Evolutionary conservation across 2,329 filamentous ascomycete genomes (phyloP).

Genomic region (Shiraia bambusicola): DNA sequence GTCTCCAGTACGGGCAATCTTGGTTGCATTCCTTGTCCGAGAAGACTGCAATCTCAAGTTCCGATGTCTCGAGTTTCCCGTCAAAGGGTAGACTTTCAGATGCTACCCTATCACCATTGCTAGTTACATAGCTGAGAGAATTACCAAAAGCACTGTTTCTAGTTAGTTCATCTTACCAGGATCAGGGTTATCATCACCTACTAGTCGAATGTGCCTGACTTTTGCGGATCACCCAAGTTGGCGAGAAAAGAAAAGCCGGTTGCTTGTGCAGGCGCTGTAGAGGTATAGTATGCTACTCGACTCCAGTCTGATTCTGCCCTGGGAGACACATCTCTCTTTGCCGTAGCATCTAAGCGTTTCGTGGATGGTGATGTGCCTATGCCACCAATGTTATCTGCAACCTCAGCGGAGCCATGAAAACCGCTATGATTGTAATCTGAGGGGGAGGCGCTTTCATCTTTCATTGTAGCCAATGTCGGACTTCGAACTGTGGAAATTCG

Average conservation of each 20-base stretch:
- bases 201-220: conserved; percentile 58
- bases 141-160: conserved; percentile 53
- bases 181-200: conserved; percentile 17
- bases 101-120: conserved; percentile 51
- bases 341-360: not conserved
- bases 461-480: too few species aligned
- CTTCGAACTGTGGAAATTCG: conserved; percentile 6
- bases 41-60: conserved; percentile 39
- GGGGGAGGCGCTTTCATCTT: too few species aligned
- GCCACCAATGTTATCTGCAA: not conserved
- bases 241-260: conserved; percentile 62
- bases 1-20: conserved; percentile 52
- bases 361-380: not conserved
- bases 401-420: too few species aligned
- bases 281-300: conserved; percentile 53
- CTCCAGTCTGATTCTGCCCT: conserved; percentile 40
- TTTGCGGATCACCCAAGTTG: conserved; percentile 55
- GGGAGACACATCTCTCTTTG: not conserved
- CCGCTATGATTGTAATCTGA: too few species aligned
- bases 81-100: conserved; percentile 53
- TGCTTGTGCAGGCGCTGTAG: conserved; percentile 42
- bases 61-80: conserved; percentile 44
- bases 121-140: conserved; percentile 58
- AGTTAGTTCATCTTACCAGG: conserved; percentile 4
- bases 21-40: conserved; percentile 48